phyloP scores from a whole-genome alignment of 768 basidiomycete species.

The Roridomyces roridus region DNA sequence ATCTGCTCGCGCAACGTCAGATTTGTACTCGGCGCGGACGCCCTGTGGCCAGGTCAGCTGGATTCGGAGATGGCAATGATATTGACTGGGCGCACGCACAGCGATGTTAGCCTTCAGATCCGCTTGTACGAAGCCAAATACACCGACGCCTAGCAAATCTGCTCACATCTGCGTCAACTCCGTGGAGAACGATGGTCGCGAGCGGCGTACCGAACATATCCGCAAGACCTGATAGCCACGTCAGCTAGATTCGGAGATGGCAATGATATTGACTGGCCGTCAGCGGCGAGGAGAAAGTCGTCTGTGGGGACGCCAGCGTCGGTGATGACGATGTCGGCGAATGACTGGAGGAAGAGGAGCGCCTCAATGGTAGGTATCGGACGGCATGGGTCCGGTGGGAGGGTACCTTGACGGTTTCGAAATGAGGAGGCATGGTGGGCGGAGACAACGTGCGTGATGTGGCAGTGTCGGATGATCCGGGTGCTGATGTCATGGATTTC shows the following conservation, averaged over 20 bases:
- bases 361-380: background rate
- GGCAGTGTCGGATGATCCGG: too few species aligned
- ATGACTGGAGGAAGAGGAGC: constrained; percentile 62
- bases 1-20: constrained; percentile 40
- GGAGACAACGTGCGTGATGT: too few species aligned
- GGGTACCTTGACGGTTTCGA: constrained; percentile 70
- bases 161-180: constrained; percentile 10
- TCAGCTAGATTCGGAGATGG: too few species aligned
- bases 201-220: constrained; percentile 66
- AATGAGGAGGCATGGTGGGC: constrained; percentile 69
- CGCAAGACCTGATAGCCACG: too few species aligned
- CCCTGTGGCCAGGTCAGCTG: constrained; percentile 49
- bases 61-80: background rate
- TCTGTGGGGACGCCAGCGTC: constrained; percentile 79
- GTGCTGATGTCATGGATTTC: too few species aligned
- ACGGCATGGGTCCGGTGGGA: background rate
- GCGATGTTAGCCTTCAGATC: constrained; percentile 73
- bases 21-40: constrained; percentile 58
- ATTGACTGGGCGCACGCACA: constrained; percentile 50
- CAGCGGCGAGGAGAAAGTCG: constrained; percentile 85
- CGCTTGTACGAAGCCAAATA: constrained; percentile 77
- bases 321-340: constrained; percentile 82
- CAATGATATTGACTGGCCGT: too few species aligned
- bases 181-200: constrained; percentile 1
- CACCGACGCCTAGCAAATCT: constrained; percentile 73